Evolutionary conservation across 768 basidiomycete species (phyloP).

Genomic region (Trametes maxima): DNA sequence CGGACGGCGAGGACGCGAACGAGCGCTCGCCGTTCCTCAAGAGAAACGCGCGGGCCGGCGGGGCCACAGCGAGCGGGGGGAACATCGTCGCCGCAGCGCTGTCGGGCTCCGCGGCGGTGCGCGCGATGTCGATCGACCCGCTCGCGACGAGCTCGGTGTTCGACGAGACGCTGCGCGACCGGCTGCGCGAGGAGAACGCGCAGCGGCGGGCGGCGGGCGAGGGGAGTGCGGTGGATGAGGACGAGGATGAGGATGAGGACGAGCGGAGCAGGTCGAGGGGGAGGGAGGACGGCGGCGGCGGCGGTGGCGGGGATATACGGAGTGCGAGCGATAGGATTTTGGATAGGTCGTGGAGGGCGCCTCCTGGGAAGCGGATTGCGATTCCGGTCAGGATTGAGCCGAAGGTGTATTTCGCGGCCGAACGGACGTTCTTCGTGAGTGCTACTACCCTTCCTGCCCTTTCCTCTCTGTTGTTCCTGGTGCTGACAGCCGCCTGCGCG

Average conservation of each 20-base stretch:
- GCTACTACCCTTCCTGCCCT: background rate
- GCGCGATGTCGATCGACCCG: conserved; percentile 74
- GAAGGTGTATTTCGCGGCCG: conserved; percentile 96
- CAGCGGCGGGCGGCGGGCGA: conserved; percentile 38
- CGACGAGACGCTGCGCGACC: conserved; percentile 79
- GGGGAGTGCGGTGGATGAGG: conserved; percentile 46
- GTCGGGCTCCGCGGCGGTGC: conserved; percentile 18
- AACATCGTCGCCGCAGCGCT: conserved; percentile 24
- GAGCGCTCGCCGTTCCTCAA: conserved; percentile 44
- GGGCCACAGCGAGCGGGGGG: no score
- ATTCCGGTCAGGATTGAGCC: conserved; percentile 97
- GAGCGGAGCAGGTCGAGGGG: conserved; percentile 42
- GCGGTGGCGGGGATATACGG: conserved; percentile 7
- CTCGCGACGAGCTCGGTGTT: conserved; percentile 82
- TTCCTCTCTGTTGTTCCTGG: background rate
- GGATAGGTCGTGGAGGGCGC: conserved; percentile 73
- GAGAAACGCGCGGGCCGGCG: conserved; percentile 21
- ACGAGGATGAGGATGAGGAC: conserved; percentile 38
- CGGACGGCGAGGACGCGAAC: conserved; percentile 32
- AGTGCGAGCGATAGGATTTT: conserved; percentile 54
- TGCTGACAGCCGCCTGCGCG: background rate
- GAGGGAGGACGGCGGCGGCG: conserved; percentile 14
- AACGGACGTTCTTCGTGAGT: conserved; percentile 91
- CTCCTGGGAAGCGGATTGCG: conserved; percentile 85
- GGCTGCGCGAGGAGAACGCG: conserved; percentile 46